Base-by-base conservation (phyloP, 2,329 filamentous ascomycete species). In the Mycosphaerella sp. region DNA sequence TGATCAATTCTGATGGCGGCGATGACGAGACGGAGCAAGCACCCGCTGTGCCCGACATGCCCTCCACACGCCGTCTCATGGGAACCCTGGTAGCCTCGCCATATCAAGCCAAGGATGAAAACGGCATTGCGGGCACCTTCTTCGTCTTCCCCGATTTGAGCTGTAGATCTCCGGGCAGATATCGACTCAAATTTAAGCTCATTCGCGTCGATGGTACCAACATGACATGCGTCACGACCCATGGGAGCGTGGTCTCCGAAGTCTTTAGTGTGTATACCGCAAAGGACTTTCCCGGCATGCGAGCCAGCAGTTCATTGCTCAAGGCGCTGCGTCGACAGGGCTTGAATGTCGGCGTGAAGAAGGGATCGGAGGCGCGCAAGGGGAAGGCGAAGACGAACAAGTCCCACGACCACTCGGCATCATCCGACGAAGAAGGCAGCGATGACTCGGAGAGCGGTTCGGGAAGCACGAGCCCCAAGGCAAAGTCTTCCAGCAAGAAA, bases 271-370 rank as follows among this genome's bases (percentile, higher is more conserved):
- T 91, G 6, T 91, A 86, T 69, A 90, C 85, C 42, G 88, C 88
- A 42, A 93, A 92, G 67, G 87, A 92, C 66, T 93, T 93, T 56
- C 86, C 87, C 0, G 88, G 88, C 5, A 93, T 93, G 87, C 78
- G 84, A 54, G 83, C 86, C 1, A 90, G 86, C 68, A 90, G 86
- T 26, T 76, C 79, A 14, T 72, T 93, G 38, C 88, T 88, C 1
- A 87, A 87, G 68, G 77, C 80, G 32, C 73, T 93, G 54, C 88
- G 89, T 69, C 78, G 86, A 64, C 88, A 92, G 71, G 88, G 88
- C 3, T 88, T 88, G 64, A 83, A 89, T 47, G 90, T 93, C 57
- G 87, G 87, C 36, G 87, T 92, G 58, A 92, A 92, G 73, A 93
- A 92, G 68, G 88, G 88, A 11, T 90, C 88, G 61, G 85, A 89